Percentiles rank a stretch among this genome's conserved stretches.
phyloP scores from a whole-genome alignment of 2,329 filamentous ascomycete genomes.

The Fusarium nanum region DNA sequence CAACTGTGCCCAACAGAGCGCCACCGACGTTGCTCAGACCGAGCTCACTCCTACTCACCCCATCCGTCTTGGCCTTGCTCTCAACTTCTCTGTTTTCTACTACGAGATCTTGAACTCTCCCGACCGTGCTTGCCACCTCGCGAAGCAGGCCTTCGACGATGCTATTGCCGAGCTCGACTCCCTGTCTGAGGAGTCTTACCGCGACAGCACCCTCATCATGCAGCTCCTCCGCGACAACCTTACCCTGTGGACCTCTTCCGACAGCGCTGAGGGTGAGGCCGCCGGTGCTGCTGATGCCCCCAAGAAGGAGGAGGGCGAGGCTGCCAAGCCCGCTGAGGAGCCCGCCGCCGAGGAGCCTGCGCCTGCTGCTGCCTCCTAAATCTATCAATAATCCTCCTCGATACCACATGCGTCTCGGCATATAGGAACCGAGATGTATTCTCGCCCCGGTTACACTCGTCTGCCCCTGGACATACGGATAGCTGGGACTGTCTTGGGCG shows the following conservation, averaged over 20 bases:
- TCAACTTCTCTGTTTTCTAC: slow-evolving; percentile 99
- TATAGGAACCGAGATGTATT: slow-evolving; percentile 52
- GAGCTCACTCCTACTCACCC: slow-evolving; percentile 98
- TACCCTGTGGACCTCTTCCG: slow-evolving; percentile 97
- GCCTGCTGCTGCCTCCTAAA: slow-evolving; percentile 65
- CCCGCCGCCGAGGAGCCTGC: slow-evolving; percentile 57
- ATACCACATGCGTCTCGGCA: slow-evolving; percentile 56
- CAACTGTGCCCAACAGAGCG: slow-evolving; percentile 93
- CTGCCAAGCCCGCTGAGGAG: slow-evolving; percentile 52
- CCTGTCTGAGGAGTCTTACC: slow-evolving; percentile 98
- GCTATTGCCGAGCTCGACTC: slow-evolving; percentile 98
- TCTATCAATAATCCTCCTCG: slow-evolving; percentile 50
- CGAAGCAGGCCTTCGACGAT: slow-evolving; percentile 99
- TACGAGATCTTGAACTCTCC: slow-evolving; percentile 99
- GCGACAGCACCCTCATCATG: slow-evolving; percentile 99
- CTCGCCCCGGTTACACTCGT: slow-evolving; percentile 46
- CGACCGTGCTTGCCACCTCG: slow-evolving; percentile 97
- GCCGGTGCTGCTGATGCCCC: slow-evolving; percentile 65
- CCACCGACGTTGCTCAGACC: slow-evolving; percentile 97
- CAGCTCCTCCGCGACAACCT: slow-evolving; percentile 97
- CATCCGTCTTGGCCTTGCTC: slow-evolving; percentile 95
- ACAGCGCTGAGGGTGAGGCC: slow-evolving; percentile 81
- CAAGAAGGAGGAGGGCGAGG: slow-evolving; percentile 71
- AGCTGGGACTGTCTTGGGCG: slow-evolving; percentile 50
- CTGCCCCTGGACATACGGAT: slow-evolving; percentile 48